Evolutionary conservation across 352 stramenopile genomes (phyloP).

Genomic region (Globisporangium emineosum): DNA sequence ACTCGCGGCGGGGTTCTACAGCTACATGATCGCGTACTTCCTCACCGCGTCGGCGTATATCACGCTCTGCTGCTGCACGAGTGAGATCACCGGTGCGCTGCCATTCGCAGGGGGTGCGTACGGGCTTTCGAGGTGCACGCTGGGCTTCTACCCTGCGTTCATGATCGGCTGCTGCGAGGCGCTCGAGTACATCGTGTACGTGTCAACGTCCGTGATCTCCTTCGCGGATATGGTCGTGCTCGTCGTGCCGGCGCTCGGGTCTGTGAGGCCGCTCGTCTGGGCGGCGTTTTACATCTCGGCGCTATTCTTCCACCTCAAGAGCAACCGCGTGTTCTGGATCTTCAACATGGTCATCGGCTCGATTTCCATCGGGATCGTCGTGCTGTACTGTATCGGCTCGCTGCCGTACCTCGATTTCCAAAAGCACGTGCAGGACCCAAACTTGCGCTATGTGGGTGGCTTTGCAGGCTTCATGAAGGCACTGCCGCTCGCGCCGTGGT

Average conservation of each 20-base stretch:
- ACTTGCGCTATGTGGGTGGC: background rate
- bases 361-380: constrained; percentile 14
- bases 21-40: constrained; percentile 21
- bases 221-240: constrained; percentile 22
- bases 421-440: background rate
- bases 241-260: background rate
- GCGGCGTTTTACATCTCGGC: constrained; percentile 19
- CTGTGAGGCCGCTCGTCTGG: constrained; percentile 15
- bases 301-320: constrained; percentile 17
- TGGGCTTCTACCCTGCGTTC: constrained; percentile 28
- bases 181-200: constrained; percentile 24
- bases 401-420: constrained; percentile 16
- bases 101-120: constrained; percentile 38
- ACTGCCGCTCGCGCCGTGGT: constrained; percentile 24
- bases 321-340: constrained; percentile 25
- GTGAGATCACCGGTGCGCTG: constrained; percentile 27
- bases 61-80: constrained; percentile 24
- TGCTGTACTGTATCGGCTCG: constrained; percentile 20
- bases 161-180: background rate
- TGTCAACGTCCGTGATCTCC: constrained; percentile 23
- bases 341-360: constrained; percentile 17
- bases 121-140: constrained; percentile 27
- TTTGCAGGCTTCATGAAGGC: constrained; percentile 17
- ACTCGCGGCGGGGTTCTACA: constrained; percentile 21
- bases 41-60: constrained; percentile 26